Evolutionary conservation across 2,329 filamentous ascomycete genomes (phyloP).

Genomic region (Sclerotinia borealis): DNA sequence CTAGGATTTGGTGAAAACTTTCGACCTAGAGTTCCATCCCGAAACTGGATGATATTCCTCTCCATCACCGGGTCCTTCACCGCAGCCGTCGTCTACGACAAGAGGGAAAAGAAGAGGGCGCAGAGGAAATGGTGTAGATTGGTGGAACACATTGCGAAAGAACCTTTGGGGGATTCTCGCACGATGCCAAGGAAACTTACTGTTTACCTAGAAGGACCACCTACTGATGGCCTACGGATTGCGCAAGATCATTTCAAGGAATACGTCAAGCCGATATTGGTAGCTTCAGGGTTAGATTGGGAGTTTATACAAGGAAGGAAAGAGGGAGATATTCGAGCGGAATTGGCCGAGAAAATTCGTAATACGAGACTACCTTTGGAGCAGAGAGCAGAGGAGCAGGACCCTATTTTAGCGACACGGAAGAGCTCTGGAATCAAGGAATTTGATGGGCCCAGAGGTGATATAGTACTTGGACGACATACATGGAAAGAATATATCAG

Average conservation of each 20-base stretch:
- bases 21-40: conserved; percentile 78
- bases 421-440: conserved; percentile 60
- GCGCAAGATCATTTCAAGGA: conserved; percentile 96
- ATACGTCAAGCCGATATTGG: conserved; percentile 89
- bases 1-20: conserved; percentile 75
- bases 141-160: conserved; percentile 76
- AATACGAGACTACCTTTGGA: conserved; percentile 49
- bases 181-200: conserved; percentile 78
- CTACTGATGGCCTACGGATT: conserved; percentile 73
- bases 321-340: conserved; percentile 87
- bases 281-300: conserved; percentile 88
- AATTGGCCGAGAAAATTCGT: conserved; percentile 79
- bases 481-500: conserved; percentile 97
- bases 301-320: conserved; percentile 88
- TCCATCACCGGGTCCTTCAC: conserved; percentile 71
- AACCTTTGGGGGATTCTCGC: conserved; percentile 61
- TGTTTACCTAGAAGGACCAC: conserved; percentile 78
- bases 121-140: conserved; percentile 81
- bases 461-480: conserved; percentile 83
- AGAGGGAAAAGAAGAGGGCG: conserved; percentile 76
- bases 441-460: conserved; percentile 70
- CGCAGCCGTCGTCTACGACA: conserved; percentile 82
- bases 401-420: conserved; percentile 58
- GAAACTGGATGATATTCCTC: conserved; percentile 97
- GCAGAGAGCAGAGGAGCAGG: conserved; percentile 40